Conservation (phyloP, 176 grass and related monocot species). For the Bonia amplexicaulis region DNA sequence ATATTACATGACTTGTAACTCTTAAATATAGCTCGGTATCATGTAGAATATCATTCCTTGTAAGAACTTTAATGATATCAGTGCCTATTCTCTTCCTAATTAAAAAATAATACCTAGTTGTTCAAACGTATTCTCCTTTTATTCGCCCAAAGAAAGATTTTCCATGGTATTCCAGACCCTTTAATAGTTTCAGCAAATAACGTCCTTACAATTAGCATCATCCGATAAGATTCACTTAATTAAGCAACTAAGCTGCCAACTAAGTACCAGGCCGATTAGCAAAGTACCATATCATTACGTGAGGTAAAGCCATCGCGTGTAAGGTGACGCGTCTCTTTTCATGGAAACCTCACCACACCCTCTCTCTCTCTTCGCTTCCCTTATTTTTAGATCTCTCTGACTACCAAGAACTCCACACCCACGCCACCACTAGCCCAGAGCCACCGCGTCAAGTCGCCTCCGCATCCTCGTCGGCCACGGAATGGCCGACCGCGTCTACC, state of each 20-base stretch:
- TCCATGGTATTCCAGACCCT: background rate
- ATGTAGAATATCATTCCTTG: too few relatives aligned
- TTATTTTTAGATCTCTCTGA: conserved; percentile 37
- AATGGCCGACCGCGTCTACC: conserved; percentile 83
- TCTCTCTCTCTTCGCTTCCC: background rate
- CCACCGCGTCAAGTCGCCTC: background rate
- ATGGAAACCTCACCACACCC: conserved; percentile 14
- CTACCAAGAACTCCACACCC: conserved; percentile 9
- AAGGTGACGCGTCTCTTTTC: conserved; percentile 55
- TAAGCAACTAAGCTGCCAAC: background rate
- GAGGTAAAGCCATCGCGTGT: conserved; percentile 46
- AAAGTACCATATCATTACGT: conserved; percentile 50
- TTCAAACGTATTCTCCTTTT: too few relatives aligned
- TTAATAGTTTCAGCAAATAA: background rate
- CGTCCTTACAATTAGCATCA: background rate
- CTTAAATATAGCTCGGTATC: too few relatives aligned
- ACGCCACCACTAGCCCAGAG: background rate
- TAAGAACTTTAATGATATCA: too few relatives aligned
- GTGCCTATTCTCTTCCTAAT: too few relatives aligned
- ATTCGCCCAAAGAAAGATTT: too few relatives aligned
- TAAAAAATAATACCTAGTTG: too few relatives aligned
- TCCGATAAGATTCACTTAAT: background rate
- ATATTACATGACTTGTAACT: too few relatives aligned
- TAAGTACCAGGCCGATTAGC: background rate
- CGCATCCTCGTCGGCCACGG: background rate